Evolutionary conservation across 2,329 filamentous ascomycete species (phyloP).

Genomic region (Fusarium sp.): DNA sequence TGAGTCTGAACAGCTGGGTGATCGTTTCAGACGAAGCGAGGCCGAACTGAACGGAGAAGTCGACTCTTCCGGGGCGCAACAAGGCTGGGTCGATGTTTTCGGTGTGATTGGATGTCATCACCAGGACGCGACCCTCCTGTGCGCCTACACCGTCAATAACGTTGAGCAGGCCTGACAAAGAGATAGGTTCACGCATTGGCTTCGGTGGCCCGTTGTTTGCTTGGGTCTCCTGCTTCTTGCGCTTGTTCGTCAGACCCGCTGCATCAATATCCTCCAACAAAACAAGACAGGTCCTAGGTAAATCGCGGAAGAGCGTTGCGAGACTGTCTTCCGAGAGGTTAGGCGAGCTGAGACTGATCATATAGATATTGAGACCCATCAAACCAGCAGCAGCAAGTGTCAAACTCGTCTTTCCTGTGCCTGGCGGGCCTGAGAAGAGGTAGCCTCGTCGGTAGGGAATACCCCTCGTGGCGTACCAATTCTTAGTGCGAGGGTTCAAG

Average conservation of each 20-base stretch:
- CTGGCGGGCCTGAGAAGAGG: constrained; percentile 32
- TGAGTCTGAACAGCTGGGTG: background rate
- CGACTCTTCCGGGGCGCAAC: constrained; percentile 12
- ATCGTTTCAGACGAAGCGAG: constrained; percentile 15
- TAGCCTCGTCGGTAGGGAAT: constrained; percentile 36
- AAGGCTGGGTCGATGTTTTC: constrained; percentile 24
- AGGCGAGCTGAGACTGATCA: constrained; percentile 17
- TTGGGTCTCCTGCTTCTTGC: background rate
- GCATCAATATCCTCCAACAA: constrained; percentile 30
- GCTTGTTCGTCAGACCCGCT: constrained; percentile 2
- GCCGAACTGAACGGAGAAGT: constrained; percentile 12
- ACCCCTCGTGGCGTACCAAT: constrained; percentile 29
- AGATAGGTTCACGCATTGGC: constrained; percentile 9
- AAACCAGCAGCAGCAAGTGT: constrained; percentile 23
- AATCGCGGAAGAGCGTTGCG: background rate
- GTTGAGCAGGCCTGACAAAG: constrained; percentile 71
- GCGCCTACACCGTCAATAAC: constrained; percentile 74
- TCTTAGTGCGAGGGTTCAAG: constrained; percentile 22
- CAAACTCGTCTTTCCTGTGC: constrained; percentile 32
- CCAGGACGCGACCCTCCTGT: constrained; percentile 72
- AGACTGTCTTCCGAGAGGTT: constrained; percentile 19
- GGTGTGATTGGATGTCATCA: constrained; percentile 74
- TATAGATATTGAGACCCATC: constrained; percentile 31
- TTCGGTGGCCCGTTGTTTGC: background rate
- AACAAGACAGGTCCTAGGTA: constrained; percentile 18